phyloP scores from a whole-genome alignment of 2,329 filamentous ascomycete genomes.

The Neurospora sp. region DNA sequence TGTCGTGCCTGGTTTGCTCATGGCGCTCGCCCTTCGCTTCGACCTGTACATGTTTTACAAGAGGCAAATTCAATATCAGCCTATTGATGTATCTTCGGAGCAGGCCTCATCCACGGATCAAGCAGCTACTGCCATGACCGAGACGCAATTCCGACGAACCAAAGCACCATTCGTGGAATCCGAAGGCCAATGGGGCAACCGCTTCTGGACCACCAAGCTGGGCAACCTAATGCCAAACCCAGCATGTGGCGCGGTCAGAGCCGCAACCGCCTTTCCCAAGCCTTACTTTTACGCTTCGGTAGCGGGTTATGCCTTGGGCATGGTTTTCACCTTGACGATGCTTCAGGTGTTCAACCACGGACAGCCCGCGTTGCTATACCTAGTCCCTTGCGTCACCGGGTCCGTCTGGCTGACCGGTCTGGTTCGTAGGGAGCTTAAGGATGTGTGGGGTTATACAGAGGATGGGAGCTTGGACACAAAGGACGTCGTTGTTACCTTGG shows the following conservation, averaged over 20 bases:
- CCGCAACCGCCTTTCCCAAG: slow-evolving; percentile 57
- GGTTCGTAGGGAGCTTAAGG: slow-evolving; percentile 56
- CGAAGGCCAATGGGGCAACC: slow-evolving; percentile 71
- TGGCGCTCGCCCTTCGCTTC: slow-evolving; percentile 80
- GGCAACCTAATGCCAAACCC: slow-evolving; percentile 17
- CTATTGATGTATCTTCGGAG: slow-evolving; percentile 25
- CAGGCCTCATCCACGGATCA: slow-evolving; percentile 7
- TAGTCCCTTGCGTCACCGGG: slow-evolving; percentile 75
- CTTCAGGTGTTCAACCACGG: slow-evolving; percentile 71
- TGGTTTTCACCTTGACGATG: slow-evolving; percentile 65
- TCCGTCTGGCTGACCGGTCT: slow-evolving; percentile 67
- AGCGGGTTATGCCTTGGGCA: slow-evolving; percentile 65
- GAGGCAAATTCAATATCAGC: slow-evolving; percentile 45
- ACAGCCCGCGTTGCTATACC: slow-evolving; percentile 83
- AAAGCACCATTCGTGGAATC: slow-evolving; percentile 47
- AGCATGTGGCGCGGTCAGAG: slow-evolving; percentile 24
- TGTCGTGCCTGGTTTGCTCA: slow-evolving; percentile 82
- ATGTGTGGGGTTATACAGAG: slow-evolving; percentile 80
- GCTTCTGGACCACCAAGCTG: slow-evolving; percentile 57
- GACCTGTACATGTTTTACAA: slow-evolving; percentile 81
- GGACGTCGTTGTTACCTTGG: slow-evolving; percentile 46
- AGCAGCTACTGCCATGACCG: slow-evolving; percentile 25
- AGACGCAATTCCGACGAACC: slow-evolving; percentile 34
- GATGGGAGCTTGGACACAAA: slow-evolving; percentile 46
- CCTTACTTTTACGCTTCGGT: slow-evolving; percentile 75